phyloP scores from a whole-genome alignment of 805 yeast species.

The Priceomyces castillae region DNA sequence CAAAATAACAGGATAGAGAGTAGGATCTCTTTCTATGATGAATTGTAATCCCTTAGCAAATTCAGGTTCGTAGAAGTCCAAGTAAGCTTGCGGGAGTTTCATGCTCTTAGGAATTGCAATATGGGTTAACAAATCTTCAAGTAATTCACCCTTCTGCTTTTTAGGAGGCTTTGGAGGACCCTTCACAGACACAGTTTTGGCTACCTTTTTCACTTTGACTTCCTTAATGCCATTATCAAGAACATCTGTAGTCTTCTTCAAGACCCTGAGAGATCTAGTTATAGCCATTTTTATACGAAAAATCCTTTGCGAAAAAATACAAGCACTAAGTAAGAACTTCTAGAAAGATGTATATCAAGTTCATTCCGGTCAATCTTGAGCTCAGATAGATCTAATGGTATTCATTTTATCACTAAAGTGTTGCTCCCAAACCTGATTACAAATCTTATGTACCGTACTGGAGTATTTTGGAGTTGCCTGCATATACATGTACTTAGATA shows the following conservation, averaged over 20 bases:
- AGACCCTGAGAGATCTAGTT: slow-evolving; percentile 5
- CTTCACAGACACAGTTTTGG: background rate
- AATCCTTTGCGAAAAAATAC: background rate
- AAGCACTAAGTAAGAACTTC: no score
- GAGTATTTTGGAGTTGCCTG: no score
- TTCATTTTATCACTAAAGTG: no score
- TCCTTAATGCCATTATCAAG: background rate
- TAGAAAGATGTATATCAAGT: no score
- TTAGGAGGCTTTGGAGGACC: slow-evolving; percentile 3
- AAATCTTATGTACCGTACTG: no score
- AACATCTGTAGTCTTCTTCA: background rate
- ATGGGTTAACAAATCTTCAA: slow-evolving; percentile 18
- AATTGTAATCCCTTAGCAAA: slow-evolving; percentile 33
- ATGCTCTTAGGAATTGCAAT: slow-evolving; percentile 13
- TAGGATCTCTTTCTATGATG: slow-evolving; percentile 29
- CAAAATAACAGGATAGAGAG: slow-evolving; percentile 33
- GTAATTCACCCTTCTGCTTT: slow-evolving; percentile 1
- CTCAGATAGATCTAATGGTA: no score
- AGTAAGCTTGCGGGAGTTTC: slow-evolving; percentile 27
- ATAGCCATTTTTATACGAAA: slow-evolving; percentile 5
- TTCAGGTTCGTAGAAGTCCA: slow-evolving; percentile 29
- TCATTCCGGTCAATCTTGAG: no score
- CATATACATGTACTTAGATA: no score
- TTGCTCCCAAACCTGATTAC: no score
- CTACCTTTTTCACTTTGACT: background rate